Base-by-base conservation (phyloP, 495 filamentous ascomycete species). In the Penicillium cosmopolitanum region DNA sequence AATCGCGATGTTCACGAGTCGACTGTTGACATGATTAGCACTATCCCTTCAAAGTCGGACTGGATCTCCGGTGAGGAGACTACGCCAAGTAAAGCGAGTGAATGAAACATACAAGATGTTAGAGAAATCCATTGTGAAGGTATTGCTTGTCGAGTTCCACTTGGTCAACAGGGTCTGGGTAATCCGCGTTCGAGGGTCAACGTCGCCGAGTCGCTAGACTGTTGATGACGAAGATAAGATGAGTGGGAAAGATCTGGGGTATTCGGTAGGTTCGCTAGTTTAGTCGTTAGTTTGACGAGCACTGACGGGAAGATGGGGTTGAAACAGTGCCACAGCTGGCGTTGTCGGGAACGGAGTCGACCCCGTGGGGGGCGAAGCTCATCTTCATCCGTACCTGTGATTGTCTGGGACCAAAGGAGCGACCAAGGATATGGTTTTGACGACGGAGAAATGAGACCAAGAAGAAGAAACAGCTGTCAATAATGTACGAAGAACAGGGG, bases 1-100 rank as follows among this genome's bases (percentile, higher is more conserved):
- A 57, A 96, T 89, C 59, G 79, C 91, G 62, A 98, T 81, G 83
- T 99, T 99, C 66, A 96, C 91, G 64, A 98, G 85, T 61, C 95
- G 96, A 79, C 93, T 97, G 65, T 23, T 64, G 58, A 31, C 46
- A 48, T 31, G 15, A 28, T 48, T 48, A 48, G 21, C 46, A 8
- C 11, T 28, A 19, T 3, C 10, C 23, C 9, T 13, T 13, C 10
- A 48, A 19, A 11, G 10, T 23, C 10, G 19, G 16, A 21, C 42
- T 18, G 18, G 0, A 21, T 21, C 8, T 21, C n/a, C 42, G 42
- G 16, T 9, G 5, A 46, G 42, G 4, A 21, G 36, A 15, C 42
- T 7, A 12, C 4, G 8, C 16, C n/a, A 46, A n/a, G 18, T 46
- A 11, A 21, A 3, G 42, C 2, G 13, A 12, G 44, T n/a, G 47